These are phyloP conservation scores for Spiraea crenata DNA, from an alignment of 331 rosid genomes.

Conservation along the genomic window DNA sequence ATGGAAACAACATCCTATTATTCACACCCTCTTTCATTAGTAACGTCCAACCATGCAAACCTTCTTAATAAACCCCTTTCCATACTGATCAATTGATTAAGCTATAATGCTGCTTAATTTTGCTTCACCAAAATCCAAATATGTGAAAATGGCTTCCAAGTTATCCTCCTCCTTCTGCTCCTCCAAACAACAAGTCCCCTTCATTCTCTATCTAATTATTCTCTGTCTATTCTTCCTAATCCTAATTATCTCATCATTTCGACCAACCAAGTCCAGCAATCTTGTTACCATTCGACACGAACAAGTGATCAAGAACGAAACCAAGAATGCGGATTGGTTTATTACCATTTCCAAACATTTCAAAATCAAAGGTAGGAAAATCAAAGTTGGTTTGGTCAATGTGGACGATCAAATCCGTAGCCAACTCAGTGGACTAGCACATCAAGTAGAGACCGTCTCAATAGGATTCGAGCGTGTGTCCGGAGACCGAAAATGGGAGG, in stretches of 20 bases:
- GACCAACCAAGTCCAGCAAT: neutral
- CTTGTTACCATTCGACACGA: neutral
- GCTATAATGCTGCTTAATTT: too few species aligned
- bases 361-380: conserved; percentile 3
- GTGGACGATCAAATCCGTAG: conserved; percentile 8
- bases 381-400: conserved; percentile 58
- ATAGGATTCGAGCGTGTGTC: conserved; percentile 25
- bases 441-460: conserved; percentile 11
- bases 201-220: conserved; percentile 21
- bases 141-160: conserved; percentile 33
- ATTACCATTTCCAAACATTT: conserved; percentile 9
- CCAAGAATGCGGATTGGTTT: conserved; percentile 1
- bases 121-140: conserved; percentile 5
- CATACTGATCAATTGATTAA: neutral
- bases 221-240: conserved; percentile 17
- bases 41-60: conserved; percentile 10
- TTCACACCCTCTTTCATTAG: too few species aligned
- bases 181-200: conserved; percentile 18
- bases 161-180: conserved; percentile 4
- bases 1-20: too few species aligned
- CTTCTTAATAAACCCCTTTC: conserved; percentile 5
- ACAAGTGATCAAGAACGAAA: neutral
- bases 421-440: conserved; percentile 11
- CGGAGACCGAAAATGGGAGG: conserved; percentile 45
- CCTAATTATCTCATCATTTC: neutral